Evolutionary conservation across 805 yeast genomes (phyloP).

Genomic region (Cyberlindnera petersonii): DNA sequence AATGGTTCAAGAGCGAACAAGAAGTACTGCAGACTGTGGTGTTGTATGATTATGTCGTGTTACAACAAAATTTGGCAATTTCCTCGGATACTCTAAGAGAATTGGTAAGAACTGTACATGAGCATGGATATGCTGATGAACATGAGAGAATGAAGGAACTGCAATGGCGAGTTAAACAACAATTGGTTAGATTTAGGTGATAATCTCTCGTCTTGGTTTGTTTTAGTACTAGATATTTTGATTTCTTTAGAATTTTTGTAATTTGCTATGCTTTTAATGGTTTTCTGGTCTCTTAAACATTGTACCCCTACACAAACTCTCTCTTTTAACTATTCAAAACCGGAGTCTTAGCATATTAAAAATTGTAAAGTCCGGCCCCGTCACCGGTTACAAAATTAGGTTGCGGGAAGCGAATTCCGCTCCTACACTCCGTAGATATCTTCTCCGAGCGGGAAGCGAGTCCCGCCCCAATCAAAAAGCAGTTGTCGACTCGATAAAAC

Average conservation of each 20-base stretch:
- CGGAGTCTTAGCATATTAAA: too few species aligned
- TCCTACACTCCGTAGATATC: not conserved
- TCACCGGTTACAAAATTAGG: not conserved
- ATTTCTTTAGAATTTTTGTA: not conserved
- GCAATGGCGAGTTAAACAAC: conserved; percentile 13
- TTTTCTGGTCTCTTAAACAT: too few species aligned
- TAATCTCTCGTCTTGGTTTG: too few species aligned
- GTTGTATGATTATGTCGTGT: conserved; percentile 24
- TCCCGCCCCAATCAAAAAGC: too few species aligned
- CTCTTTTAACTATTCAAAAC: too few species aligned
- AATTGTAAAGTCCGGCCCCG: too few species aligned
- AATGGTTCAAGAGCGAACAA: conserved; percentile 28
- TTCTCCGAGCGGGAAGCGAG: too few species aligned
- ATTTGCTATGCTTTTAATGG: not conserved
- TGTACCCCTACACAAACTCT: not conserved
- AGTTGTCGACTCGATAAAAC: too few species aligned
- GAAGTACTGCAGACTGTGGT: conserved; percentile 10
- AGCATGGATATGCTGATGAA: conserved; percentile 10
- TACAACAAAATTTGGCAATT: conserved; percentile 9
- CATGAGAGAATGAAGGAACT: conserved; percentile 12
- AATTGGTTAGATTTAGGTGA: conserved; percentile 8
- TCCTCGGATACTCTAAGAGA: conserved; percentile 10
- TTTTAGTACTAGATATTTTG: too few species aligned
- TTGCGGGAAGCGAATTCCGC: conserved; percentile 17
- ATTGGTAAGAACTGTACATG: conserved; percentile 14